These are phyloP conservation scores for Blastocystis sp. DNA, from an alignment of 352 stramenopile genomes.

Conservation along the genomic window DNA sequence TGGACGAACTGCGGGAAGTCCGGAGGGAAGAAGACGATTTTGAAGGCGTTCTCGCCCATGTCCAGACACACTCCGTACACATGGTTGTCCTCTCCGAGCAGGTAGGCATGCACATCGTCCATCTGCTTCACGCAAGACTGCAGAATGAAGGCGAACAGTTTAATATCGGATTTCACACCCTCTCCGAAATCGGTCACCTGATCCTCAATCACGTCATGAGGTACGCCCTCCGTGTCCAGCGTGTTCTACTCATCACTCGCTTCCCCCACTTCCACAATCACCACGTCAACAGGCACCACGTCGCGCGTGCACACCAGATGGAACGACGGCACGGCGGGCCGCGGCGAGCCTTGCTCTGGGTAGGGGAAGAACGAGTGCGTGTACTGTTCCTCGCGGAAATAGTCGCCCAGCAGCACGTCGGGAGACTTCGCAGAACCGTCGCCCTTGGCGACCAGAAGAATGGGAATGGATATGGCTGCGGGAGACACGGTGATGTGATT, in stretches of 20 bases:
- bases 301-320: not conserved
- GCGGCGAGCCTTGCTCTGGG: constrained; percentile 22
- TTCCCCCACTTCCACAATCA: not conserved
- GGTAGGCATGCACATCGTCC: not conserved
- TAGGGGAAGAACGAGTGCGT: constrained; percentile 19
- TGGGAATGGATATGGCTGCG: constrained; percentile 22
- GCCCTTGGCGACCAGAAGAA: not conserved
- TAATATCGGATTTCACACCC: not conserved
- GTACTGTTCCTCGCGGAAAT: not conserved
- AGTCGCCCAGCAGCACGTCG: not conserved
- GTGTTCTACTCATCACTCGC: not conserved
- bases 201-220: not conserved
- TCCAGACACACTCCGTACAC: constrained; percentile 34
- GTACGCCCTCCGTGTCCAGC: not conserved
- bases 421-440: not conserved
- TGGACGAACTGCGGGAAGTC: constrained; percentile 26
- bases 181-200: not conserved
- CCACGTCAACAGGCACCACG: not conserved
- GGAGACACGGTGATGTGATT: not conserved
- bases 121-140: not conserved
- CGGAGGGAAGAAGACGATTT: constrained; percentile 51
- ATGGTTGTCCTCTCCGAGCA: constrained; percentile 44
- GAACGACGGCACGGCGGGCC: not conserved
- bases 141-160: not conserved
- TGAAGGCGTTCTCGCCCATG: not conserved